A percentile compares a stretch with the other conserved stretches of the same genome.
These are phyloP conservation scores for Suhomyces guaymorum DNA, from an alignment of 1,139 yeast genomes.

Conservation along the genomic window DNA sequence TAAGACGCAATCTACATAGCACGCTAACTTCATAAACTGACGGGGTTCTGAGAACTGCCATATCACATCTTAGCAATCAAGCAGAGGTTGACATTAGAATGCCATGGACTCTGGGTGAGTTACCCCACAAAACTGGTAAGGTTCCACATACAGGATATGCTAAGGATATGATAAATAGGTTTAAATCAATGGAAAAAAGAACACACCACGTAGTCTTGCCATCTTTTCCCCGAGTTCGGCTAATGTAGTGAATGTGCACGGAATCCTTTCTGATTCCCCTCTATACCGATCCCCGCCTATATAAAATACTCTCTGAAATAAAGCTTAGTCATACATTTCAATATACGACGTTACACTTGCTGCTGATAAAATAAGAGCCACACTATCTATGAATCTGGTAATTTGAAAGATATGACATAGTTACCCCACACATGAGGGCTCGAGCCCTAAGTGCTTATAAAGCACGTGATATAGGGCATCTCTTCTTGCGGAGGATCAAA, in stretches of 20 bases:
- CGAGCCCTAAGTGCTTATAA: constrained; percentile 6
- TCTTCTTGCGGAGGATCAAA: no score
- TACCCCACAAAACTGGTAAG: constrained; percentile 7
- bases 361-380: neutral
- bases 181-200: constrained; percentile 7
- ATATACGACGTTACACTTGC: constrained; percentile 1
- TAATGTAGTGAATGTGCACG: neutral
- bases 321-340: constrained; percentile 1
- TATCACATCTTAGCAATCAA: no score
- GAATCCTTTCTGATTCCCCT: no score
- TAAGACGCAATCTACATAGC: neutral
- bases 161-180: constrained; percentile 6
- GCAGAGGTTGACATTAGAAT: no score
- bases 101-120: neutral
- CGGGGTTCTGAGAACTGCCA: neutral
- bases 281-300: neutral
- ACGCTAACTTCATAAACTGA: neutral
- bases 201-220: neutral
- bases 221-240: neutral
- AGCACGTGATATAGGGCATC: neutral
- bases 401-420: constrained; percentile 4
- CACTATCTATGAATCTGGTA: constrained; percentile 2
- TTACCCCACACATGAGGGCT: constrained; percentile 9
- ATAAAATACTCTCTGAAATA: neutral
- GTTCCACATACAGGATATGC: constrained; percentile 10